These are phyloP conservation scores for Aspergillus biplanus DNA, from an alignment of 495 filamentous ascomycete species.

Conservation along the genomic window DNA sequence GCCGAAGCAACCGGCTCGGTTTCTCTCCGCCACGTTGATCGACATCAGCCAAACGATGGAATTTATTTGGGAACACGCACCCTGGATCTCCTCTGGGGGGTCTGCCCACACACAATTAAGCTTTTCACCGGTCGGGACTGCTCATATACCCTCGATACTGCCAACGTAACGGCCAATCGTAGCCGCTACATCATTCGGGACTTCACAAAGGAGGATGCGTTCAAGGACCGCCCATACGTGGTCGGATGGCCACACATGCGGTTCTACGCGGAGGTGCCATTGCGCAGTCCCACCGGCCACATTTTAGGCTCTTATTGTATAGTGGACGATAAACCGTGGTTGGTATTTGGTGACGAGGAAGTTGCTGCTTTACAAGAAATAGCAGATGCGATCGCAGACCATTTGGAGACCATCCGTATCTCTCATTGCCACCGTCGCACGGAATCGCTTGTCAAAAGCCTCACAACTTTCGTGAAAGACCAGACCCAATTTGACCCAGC, in stretches of 20 bases:
- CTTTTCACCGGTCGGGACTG: conserved; percentile 33
- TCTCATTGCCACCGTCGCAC: conserved; percentile 33
- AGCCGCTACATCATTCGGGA: conserved; percentile 55
- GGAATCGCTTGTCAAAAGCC: conserved; percentile 35
- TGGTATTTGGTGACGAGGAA: conserved; percentile 34
- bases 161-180: conserved; percentile 31
- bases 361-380: conserved; percentile 36
- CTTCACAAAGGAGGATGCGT: conserved; percentile 51
- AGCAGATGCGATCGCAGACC: conserved; percentile 34
- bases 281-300: conserved; percentile 60
- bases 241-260: conserved; percentile 44
- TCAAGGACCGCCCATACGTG: conserved; percentile 48
- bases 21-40: conserved; percentile 44
- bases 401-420: conserved; percentile 40
- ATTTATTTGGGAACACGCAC: conserved; percentile 49
- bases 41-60: conserved; percentile 39
- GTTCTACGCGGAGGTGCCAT: conserved; percentile 68
- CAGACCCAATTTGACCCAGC: conserved; percentile 33
- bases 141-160: conserved; percentile 28
- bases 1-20: conserved; percentile 63
- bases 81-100: conserved; percentile 45
- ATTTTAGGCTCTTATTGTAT: conserved; percentile 66
- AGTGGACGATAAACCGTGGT: conserved; percentile 56
- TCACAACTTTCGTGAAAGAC: conserved; percentile 38
- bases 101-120: conserved; percentile 53